Evolutionary conservation across 2,329 filamentous ascomycete species (phyloP).

Genomic region (Penicillium sp.): DNA sequence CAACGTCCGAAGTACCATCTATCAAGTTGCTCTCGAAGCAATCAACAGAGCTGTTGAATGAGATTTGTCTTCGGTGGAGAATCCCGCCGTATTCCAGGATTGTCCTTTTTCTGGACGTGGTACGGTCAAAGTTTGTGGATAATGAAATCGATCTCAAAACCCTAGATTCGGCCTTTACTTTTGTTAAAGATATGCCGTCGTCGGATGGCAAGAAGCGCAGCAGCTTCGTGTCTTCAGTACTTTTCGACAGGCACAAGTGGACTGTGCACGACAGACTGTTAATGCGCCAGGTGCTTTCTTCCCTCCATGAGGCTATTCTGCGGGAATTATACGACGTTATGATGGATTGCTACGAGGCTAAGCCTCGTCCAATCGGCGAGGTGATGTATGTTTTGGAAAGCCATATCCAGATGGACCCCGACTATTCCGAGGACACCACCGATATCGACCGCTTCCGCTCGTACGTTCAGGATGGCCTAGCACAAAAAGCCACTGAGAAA

Average conservation of each 20-base stretch:
- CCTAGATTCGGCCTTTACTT: constrained; percentile 81
- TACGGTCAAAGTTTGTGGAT: constrained; percentile 82
- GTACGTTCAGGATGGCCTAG: constrained; percentile 73
- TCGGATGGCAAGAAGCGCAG: constrained; percentile 66
- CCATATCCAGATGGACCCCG: constrained; percentile 78
- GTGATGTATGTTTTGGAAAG: constrained; percentile 81
- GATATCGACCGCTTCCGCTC: constrained; percentile 74
- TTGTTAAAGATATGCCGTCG: constrained; percentile 73
- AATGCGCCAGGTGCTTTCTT: constrained; percentile 76
- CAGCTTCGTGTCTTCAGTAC: constrained; percentile 53
- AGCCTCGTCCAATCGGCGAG: constrained; percentile 78
- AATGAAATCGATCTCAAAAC: constrained; percentile 81
- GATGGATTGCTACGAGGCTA: constrained; percentile 86
- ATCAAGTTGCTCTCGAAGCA: constrained; percentile 70
- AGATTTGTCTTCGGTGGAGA: constrained; percentile 86
- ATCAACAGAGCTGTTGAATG: constrained; percentile 80
- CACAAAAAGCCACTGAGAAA: constrained; percentile 74
- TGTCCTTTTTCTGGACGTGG: constrained; percentile 82
- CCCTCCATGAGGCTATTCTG: constrained; percentile 79
- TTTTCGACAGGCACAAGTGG: constrained; percentile 68
- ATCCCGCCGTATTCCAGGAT: constrained; percentile 81
- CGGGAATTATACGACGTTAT: constrained; percentile 88
- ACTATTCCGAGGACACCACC: constrained; percentile 72
- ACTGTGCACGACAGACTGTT: constrained; percentile 69
- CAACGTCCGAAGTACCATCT: constrained; percentile 53